phyloP scores from a whole-genome alignment of 257 asterid species.

The Lithospermum erythrorhizon region DNA sequence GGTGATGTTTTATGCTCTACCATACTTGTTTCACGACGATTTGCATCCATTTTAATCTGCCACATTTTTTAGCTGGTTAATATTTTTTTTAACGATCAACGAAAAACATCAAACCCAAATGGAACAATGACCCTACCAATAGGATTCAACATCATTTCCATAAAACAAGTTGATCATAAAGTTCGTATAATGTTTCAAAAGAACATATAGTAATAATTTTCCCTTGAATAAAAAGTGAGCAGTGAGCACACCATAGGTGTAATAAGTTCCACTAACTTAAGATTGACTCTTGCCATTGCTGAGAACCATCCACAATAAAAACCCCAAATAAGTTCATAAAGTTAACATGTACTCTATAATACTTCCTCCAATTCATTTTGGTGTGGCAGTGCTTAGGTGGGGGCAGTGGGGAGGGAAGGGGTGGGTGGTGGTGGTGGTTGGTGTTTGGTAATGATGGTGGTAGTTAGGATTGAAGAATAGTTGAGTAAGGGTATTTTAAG shows the following conservation, averaged over 20 bases:
- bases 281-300: not conserved
- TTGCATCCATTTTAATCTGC: not conserved
- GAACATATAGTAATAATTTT: not conserved
- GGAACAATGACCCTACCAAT: not conserved
- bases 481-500: too few species aligned
- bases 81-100: too few species aligned
- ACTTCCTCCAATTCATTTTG: too few species aligned
- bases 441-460: too few species aligned
- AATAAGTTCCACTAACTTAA: not conserved
- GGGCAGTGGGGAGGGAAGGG: too few species aligned
- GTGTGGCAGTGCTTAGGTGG: too few species aligned
- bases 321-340: too few species aligned
- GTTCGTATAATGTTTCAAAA: not conserved
- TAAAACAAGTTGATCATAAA: not conserved
- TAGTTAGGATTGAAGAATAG: too few species aligned
- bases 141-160: not conserved
- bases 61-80: not conserved
- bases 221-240: not conserved
- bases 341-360: too few species aligned
- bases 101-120: too few species aligned
- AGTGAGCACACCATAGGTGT: not conserved
- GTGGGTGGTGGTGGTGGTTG: too few species aligned
- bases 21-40: not conserved
- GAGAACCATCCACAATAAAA: too few species aligned
- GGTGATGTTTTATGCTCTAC: not conserved